Conservation (phyloP, 345 rosid species). For the Kandelia obovata region DNA sequence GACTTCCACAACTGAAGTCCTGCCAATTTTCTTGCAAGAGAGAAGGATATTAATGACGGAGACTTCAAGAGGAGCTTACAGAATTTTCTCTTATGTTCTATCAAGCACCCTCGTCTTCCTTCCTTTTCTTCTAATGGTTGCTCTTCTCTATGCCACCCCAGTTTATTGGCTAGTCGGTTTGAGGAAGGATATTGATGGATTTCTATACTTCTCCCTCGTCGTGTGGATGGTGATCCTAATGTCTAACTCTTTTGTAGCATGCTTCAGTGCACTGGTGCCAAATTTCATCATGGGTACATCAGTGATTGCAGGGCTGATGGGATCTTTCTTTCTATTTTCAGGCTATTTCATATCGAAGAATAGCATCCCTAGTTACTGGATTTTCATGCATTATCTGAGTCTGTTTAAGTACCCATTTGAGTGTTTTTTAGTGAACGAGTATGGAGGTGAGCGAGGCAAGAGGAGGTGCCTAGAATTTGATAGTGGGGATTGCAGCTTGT, state of each 20-base stretch:
- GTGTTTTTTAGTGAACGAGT: conserved; percentile 73
- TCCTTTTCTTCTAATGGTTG: conserved; percentile 64
- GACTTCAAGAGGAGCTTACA: conserved; percentile 75
- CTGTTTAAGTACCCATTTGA: conserved; percentile 85
- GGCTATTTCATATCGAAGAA: conserved; percentile 74
- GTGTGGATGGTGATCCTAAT: conserved; percentile 72
- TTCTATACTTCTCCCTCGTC: conserved; percentile 65
- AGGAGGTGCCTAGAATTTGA: conserved; percentile 38
- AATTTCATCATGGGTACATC: conserved; percentile 95
- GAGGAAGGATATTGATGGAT: conserved; percentile 50
- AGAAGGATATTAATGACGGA: conserved; percentile 72
- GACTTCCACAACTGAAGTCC: conserved; percentile 84
- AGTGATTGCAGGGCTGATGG: conserved; percentile 80
- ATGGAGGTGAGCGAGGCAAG: conserved; percentile 50
- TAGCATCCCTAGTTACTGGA: conserved; percentile 72
- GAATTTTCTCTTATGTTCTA: conserved; percentile 65
- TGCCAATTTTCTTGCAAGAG: conserved; percentile 84
- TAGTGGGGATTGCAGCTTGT: conserved; percentile 35
- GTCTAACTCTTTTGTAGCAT: conserved; percentile 86
- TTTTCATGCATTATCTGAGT: conserved; percentile 79
- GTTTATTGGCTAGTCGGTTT: conserved; percentile 90
- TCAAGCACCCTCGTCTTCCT: conserved; percentile 67
- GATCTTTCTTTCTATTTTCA: conserved; percentile 88
- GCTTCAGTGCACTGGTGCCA: conserved; percentile 91
- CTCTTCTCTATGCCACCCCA: conserved; percentile 63